Percentiles rank a stretch among this genome's conserved stretches.
Evolutionary conservation across 345 rosid species (phyloP).

Genomic region (Brassica juncea): DNA sequence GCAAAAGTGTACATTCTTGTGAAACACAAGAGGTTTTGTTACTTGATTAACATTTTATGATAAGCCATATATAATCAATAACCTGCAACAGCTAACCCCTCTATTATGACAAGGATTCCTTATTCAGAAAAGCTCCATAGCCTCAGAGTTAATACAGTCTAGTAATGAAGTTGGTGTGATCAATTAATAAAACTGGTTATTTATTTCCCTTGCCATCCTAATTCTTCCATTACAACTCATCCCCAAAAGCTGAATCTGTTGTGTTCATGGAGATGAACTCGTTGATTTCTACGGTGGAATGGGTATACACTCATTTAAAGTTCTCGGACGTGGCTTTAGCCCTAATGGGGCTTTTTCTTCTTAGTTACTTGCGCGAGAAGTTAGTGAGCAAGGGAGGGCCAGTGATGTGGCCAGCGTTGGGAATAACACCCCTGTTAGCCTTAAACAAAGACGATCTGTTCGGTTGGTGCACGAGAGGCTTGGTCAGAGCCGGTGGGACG

Average conservation of each 20-base stretch:
- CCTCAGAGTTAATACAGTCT: not conserved
- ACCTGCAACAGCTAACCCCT: constrained; percentile 6
- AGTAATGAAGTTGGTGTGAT: constrained; percentile 30
- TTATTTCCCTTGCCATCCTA: constrained; percentile 6
- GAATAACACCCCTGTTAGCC: constrained; percentile 47
- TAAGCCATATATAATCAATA: constrained; percentile 11
- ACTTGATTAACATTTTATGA: constrained; percentile 16
- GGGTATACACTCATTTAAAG: constrained; percentile 34
- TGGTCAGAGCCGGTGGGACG: constrained; percentile 57
- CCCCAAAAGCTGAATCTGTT: not conserved
- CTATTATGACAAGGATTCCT: constrained; percentile 5
- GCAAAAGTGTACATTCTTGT: constrained; percentile 6
- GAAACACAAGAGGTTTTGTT: not conserved
- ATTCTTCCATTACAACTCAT: not conserved
- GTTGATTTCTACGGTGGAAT: constrained; percentile 25
- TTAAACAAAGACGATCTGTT: constrained; percentile 39
- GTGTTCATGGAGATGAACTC: constrained; percentile 20
- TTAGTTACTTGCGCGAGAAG: constrained; percentile 54
- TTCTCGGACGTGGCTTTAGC: constrained; percentile 50
- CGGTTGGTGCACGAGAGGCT: constrained; percentile 45
- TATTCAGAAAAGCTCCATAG: constrained; percentile 8
- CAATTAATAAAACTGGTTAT: constrained; percentile 29
- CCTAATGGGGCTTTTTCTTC: constrained; percentile 51
- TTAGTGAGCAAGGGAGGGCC: constrained; percentile 56
- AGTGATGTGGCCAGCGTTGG: constrained; percentile 74